Conservation (phyloP, 2,329 filamentous ascomycete genomes). For the Neurospora crassa region DNA sequence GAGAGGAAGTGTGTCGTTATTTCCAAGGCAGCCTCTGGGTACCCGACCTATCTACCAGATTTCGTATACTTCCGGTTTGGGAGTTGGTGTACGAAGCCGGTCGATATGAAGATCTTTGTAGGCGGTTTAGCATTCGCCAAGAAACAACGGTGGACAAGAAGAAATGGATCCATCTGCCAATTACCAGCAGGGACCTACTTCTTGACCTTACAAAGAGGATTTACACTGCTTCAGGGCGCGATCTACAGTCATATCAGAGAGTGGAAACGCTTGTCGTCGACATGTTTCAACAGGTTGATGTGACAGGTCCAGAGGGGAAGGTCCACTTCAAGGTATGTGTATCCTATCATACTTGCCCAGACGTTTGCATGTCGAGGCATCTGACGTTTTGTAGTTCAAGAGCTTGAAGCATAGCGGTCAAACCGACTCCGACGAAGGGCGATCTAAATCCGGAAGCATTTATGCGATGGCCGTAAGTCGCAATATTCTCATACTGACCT, state of each 20-base stretch:
- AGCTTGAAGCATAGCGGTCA: neutral
- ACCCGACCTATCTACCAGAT: neutral
- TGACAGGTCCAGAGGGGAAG: neutral
- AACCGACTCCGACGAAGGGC: neutral
- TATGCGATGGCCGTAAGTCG: neutral
- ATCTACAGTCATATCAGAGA: neutral
- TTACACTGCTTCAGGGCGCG: neutral
- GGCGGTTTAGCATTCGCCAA: neutral
- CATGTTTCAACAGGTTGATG: slow-evolving; percentile 1
- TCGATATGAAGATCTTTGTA: neutral
- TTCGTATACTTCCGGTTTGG: neutral
- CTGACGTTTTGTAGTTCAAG: neutral
- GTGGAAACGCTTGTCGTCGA: neutral
- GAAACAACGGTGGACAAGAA: neutral
- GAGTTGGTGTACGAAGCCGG: neutral
- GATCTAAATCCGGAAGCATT: neutral
- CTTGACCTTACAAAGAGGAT: neutral
- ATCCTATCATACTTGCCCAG: neutral
- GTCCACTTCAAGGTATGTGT: neutral
- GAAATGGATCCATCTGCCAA: slow-evolving; percentile 5
- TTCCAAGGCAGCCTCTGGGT: neutral
- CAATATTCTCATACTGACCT: neutral
- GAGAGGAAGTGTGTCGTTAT: neutral
- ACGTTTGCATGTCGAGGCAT: neutral
- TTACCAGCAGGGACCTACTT: neutral